A percentile compares a stretch with the other conserved stretches of the same genome.
Conservation (phyloP, 768 basidiomycete genomes). For the Coprinopsis marcescibilis region DNA sequence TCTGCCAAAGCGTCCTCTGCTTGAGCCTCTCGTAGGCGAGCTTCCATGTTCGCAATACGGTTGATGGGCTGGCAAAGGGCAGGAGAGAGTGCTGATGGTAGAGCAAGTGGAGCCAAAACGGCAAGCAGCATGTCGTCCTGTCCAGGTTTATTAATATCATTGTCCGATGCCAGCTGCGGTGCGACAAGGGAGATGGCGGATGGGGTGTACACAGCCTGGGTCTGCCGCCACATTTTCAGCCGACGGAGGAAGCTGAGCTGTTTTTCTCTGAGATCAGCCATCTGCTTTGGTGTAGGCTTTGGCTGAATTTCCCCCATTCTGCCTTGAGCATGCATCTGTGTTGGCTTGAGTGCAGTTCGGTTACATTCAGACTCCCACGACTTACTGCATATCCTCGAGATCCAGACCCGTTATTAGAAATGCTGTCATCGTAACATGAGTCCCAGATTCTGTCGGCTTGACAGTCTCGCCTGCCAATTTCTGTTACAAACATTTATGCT, state of each 20-base stretch:
- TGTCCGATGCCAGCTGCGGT: too few species aligned
- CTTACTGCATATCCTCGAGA: too few species aligned
- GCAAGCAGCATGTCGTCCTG: too few species aligned
- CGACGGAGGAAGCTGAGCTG: neutral
- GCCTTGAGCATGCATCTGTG: neutral
- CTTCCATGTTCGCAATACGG: neutral
- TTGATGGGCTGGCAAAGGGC: neutral
- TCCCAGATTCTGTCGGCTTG: too few species aligned
- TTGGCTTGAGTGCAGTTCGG: too few species aligned
- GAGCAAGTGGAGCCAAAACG: neutral
- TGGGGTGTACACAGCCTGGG: constrained; percentile 3
- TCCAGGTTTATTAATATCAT: too few species aligned
- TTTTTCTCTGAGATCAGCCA: constrained; percentile 2
- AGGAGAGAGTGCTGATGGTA: neutral
- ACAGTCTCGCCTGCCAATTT: too few species aligned
- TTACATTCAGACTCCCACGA: too few species aligned
- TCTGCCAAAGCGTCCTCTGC: constrained; percentile 14
- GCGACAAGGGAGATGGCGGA: neutral
- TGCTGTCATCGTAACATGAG: too few species aligned
- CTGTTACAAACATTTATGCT: too few species aligned
- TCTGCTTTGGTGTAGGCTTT: neutral
- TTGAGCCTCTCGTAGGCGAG: constrained; percentile 9
- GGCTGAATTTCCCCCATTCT: neutral
- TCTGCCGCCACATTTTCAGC: constrained; percentile 2
- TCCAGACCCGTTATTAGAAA: too few species aligned